Conservation (phyloP, 208 protist genomes). For the Trypanosoma avium region DNA sequence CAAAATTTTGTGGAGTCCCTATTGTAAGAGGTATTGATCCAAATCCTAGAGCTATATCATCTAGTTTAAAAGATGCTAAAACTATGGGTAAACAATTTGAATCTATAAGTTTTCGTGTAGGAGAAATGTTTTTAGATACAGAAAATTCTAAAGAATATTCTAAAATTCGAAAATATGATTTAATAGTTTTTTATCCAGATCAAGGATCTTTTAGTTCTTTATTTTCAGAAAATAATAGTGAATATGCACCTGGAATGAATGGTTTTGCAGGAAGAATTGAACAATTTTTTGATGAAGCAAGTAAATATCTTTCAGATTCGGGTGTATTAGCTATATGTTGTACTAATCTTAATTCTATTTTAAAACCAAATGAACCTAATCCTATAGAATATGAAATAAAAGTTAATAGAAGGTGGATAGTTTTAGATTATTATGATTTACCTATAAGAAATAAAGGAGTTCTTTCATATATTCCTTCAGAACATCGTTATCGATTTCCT, state of each 20-base stretch:
- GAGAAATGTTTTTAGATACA: slow-evolving; percentile 55
- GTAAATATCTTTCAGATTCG: slow-evolving; percentile 55
- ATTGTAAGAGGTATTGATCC: slow-evolving; percentile 84
- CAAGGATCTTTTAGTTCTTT: slow-evolving; percentile 49
- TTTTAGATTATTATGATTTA: slow-evolving; percentile 92
- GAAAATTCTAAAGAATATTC: background rate
- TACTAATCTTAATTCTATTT: slow-evolving; percentile 76
- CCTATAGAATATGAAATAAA: slow-evolving; percentile 92
- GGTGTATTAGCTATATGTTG: slow-evolving; percentile 80
- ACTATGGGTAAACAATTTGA: slow-evolving; percentile 33
- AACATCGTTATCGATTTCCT: slow-evolving; percentile 21
- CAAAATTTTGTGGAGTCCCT: slow-evolving; percentile 50
- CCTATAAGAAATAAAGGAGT: slow-evolving; percentile 44
- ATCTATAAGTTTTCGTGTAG: slow-evolving; percentile 77
- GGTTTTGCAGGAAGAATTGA: slow-evolving; percentile 71
- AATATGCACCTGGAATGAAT: slow-evolving; percentile 53
- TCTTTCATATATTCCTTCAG: slow-evolving; percentile 19
- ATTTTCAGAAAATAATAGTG: slow-evolving; percentile 35
- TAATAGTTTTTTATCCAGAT: slow-evolving; percentile 80
- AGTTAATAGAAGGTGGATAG: slow-evolving; percentile 76
- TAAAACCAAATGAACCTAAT: slow-evolving; percentile 62
- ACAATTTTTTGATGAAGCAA: slow-evolving; percentile 80
- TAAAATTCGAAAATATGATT: slow-evolving; percentile 50
- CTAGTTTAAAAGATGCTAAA: slow-evolving; percentile 51
- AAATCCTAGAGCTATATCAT: slow-evolving; percentile 54